These are phyloP conservation scores for Fusarium globosum DNA, from an alignment of 2,329 filamentous ascomycete species.

Conservation along the genomic window DNA sequence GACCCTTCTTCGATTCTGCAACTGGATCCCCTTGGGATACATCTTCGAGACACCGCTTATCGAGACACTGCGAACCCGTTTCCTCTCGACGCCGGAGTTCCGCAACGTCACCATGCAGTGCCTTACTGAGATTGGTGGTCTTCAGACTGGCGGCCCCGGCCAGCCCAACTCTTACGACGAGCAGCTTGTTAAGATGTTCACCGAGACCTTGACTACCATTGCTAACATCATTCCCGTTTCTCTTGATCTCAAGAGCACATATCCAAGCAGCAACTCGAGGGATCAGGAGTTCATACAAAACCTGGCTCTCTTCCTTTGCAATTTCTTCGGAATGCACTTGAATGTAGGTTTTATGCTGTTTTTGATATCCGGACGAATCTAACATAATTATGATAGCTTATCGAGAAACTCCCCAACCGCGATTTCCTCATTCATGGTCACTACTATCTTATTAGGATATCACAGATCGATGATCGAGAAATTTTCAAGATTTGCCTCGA, in stretches of 20 bases:
- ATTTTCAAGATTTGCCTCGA: conserved; percentile 99
- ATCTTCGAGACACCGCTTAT: conserved; percentile 99
- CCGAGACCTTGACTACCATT: conserved; percentile 92
- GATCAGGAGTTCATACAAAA: conserved; percentile 99
- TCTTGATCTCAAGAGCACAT: conserved; percentile 90
- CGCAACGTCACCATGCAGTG: conserved; percentile 97
- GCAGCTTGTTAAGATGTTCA: conserved; percentile 98
- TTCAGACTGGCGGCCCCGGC: conserved; percentile 81
- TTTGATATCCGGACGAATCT: conserved; percentile 25
- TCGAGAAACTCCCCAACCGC: conserved; percentile 94
- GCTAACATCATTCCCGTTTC: conserved; percentile 92
- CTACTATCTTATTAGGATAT: conserved; percentile 98
- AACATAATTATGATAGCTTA: conserved; percentile 66
- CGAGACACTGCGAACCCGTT: conserved; percentile 90
- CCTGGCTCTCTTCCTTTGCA: conserved; percentile 92
- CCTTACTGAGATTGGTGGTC: conserved; percentile 93
- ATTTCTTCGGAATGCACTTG: conserved; percentile 95
- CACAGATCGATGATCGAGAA: conserved; percentile 97
- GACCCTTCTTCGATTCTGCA: conserved; percentile 94
- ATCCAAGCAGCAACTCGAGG: conserved; percentile 87
- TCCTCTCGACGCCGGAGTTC: conserved; percentile 93
- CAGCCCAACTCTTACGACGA: conserved; percentile 85
- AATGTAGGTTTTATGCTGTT: conserved; percentile 64
- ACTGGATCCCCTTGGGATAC: conserved; percentile 98
- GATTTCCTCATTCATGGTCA: conserved; percentile 96